A percentile compares a stretch with the other conserved stretches of the same genome.
These are phyloP conservation scores for Chernovozyma aurita DNA, from an alignment of 1,139 yeast species.

Conservation along the genomic window DNA sequence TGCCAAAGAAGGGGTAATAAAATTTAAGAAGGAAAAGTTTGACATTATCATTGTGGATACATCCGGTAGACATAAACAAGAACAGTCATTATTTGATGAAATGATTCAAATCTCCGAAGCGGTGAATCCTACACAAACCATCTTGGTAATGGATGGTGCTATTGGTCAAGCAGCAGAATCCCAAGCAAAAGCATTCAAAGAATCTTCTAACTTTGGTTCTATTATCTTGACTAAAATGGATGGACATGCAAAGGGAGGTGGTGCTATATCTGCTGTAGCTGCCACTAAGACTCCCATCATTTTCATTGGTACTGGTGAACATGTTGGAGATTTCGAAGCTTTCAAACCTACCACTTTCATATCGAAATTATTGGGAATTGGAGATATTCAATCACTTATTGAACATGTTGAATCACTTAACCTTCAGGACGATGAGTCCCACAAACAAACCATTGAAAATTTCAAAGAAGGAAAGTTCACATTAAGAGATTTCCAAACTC, in stretches of 20 bases:
- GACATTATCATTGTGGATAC: conserved; percentile 96
- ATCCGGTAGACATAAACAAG: conserved; percentile 97
- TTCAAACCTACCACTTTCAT: conserved; percentile 88
- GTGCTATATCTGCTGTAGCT: conserved; percentile 98
- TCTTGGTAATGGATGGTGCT: conserved; percentile 96
- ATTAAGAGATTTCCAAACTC: conserved; percentile 85
- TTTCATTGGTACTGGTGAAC: conserved; percentile 98
- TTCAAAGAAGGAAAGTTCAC: conserved; percentile 95
- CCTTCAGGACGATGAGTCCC: conserved; percentile 62
- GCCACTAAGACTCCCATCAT: conserved; percentile 95
- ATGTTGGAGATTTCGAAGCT: conserved; percentile 86
- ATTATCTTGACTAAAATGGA: conserved; percentile 95
- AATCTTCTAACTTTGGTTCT: conserved; percentile 89
- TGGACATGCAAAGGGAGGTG: conserved; percentile 99
- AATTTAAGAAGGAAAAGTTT: conserved; percentile 86
- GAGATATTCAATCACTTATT: conserved; percentile 89
- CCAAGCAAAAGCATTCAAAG: conserved; percentile 93
- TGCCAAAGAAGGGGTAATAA: conserved; percentile 85
- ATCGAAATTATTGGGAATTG: conserved; percentile 87
- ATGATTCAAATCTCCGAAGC: conserved; percentile 90
- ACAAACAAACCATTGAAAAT: conserved; percentile 88
- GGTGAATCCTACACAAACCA: conserved; percentile 87
- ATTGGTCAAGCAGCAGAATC: conserved; percentile 98
- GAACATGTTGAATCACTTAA: conserved; percentile 90
- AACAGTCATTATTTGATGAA: conserved; percentile 84